phyloP scores from a whole-genome alignment of 192 early-diverging fungal genomes.

The Kickxella alabastrina region DNA sequence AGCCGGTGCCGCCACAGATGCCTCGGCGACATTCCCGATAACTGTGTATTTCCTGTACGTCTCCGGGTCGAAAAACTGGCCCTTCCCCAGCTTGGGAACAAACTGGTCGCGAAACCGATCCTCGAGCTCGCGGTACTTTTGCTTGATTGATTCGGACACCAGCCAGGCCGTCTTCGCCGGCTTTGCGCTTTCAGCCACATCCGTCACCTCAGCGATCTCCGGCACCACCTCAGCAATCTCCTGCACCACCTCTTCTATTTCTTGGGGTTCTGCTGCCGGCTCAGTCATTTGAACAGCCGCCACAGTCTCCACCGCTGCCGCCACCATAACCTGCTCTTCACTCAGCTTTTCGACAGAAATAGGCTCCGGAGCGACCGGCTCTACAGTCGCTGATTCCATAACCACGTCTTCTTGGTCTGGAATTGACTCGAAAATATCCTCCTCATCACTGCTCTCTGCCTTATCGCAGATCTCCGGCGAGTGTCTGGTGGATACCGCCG shows the following conservation, averaged over 20 bases:
- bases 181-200: background rate
- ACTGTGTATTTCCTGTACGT: slow-evolving; percentile 37
- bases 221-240: no score
- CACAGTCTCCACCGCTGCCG: background rate
- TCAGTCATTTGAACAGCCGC: no score
- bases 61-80: slow-evolving; percentile 24
- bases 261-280: no score
- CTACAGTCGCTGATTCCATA: background rate
- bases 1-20: no score
- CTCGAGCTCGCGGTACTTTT: slow-evolving; percentile 11
- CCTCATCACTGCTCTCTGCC: slow-evolving; percentile 23
- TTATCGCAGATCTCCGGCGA: slow-evolving; percentile 12
- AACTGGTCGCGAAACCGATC: slow-evolving; percentile 15
- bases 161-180: background rate
- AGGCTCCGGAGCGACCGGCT: background rate
- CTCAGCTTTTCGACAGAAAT: background rate
- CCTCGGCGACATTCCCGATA: background rate
- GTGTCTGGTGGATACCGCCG: slow-evolving; percentile 19
- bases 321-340: background rate
- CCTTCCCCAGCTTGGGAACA: slow-evolving; percentile 11
- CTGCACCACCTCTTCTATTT: no score
- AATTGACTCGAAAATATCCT: slow-evolving; percentile 35
- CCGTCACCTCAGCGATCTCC: background rate
- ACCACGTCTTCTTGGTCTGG: slow-evolving; percentile 4
- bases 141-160: slow-evolving; percentile 1